Base-by-base conservation (phyloP, 345 rosid species). In the Mercurialis annua region DNA sequence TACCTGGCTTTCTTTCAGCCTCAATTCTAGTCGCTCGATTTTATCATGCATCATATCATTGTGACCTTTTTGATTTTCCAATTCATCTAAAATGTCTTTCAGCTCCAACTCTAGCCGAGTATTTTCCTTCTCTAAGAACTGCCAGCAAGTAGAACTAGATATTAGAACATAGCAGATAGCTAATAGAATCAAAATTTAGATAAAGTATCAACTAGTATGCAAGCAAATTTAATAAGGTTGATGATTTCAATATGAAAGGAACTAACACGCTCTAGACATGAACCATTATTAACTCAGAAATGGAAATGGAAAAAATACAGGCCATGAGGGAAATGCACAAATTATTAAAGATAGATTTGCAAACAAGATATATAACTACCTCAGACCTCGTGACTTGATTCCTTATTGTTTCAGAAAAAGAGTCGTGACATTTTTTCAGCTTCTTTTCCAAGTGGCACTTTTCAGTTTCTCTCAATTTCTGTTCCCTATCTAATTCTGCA, bases 81-180 rank as follows among this genome's bases (percentile, higher is more conserved):
- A 67, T 62, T 86, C 85, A 51, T 75, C 76, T 56, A 77, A 55
- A 20, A 81, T 51, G 42, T 85, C 81, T 77, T 87, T 78, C 78
- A 82, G 71, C 76, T 83, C 79, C 68, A 71, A 64, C 61, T 81
- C 81, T 73, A 89, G 77, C 68, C 67, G 80, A 71, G 62, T 29
- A 63, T 88, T 90, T 81, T 90, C 94, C 81, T 82, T 82, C 84
- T 82, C 90, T 72, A 93, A 69, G 53, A 87, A 76, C 98, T 93
- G 79, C 47, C 75, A 69, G 65, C 36, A 49, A 62, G 27, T 62
- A 43, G 24, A 70, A 64, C 1, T 56, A 56, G 5, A 54, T 43
- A 57, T 50, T 27, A 62, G 20, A 36, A 34, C 44, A 59, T 52
- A 24, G 48, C 40, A 34, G 27, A 27, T 76, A 34, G 47, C 23